A percentile compares a stretch with the other conserved stretches of the same genome.
Conservation (phyloP, 139 green algal species). For the Chlorella ohadii region DNA sequence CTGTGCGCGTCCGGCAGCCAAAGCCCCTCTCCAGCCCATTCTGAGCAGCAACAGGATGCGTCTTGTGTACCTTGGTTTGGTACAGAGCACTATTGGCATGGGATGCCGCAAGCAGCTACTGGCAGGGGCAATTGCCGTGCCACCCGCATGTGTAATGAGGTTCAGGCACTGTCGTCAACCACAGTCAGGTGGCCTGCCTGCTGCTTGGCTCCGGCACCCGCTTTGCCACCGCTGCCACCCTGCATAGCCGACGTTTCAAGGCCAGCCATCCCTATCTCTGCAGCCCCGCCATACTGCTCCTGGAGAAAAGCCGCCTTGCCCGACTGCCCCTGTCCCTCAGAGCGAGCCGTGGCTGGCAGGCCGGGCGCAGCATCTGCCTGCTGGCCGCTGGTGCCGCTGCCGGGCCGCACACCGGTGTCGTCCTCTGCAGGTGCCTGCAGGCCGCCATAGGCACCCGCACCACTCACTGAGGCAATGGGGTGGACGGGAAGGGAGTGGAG, state of each 20-base stretch:
- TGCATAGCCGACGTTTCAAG: background rate
- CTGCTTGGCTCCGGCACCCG: background rate
- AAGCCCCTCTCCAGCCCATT: too few relatives aligned
- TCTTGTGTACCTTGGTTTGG: too few relatives aligned
- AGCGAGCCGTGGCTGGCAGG: background rate
- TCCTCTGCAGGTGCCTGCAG: background rate
- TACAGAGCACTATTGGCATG: too few relatives aligned
- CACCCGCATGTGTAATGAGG: too few relatives aligned
- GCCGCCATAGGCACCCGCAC: background rate
- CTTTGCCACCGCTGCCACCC: too few relatives aligned
- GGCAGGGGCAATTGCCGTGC: too few relatives aligned
- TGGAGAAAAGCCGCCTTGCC: background rate
- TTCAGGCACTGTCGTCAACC: background rate
- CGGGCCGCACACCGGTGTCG: background rate
- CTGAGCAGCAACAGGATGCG: too few relatives aligned
- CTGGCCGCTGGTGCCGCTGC: background rate
- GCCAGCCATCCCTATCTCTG: background rate
- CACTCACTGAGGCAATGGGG: background rate
- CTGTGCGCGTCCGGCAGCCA: too few relatives aligned
- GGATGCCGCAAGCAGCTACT: too few relatives aligned
- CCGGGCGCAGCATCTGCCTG: background rate
- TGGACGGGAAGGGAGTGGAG: background rate
- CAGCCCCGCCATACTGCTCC: background rate
- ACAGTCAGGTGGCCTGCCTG: background rate
- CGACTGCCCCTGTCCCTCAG: background rate